Evolutionary conservation across 345 rosid species (phyloP).

Genomic region (Nephelium lappaceum): DNA sequence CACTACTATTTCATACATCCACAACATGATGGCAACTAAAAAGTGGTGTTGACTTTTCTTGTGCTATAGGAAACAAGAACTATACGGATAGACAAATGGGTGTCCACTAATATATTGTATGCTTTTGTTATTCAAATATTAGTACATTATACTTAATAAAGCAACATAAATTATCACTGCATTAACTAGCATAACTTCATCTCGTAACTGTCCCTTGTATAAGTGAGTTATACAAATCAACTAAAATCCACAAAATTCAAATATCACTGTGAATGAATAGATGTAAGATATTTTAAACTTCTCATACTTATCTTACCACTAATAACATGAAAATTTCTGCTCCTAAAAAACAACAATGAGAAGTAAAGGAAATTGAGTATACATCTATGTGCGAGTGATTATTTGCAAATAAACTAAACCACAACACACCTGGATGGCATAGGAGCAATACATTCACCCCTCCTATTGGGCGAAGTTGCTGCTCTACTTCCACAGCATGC

Average conservation of each 20-base stretch:
- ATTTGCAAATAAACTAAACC: not conserved
- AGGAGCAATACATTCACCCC: conserved; percentile 78
- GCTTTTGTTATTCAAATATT: not conserved
- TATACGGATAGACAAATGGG: not conserved
- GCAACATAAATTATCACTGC: not conserved
- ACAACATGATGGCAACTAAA: not conserved
- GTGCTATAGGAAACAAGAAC: not conserved
- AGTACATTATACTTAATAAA: not conserved
- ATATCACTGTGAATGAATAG: not conserved
- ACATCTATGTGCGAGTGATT: not conserved
- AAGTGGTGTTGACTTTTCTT: not conserved
- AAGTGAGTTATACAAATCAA: not conserved
- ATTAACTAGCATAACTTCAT: not conserved
- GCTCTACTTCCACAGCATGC: conserved; percentile 92
- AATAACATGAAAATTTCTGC: not conserved
- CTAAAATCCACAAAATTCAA: not conserved
- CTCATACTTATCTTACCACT: not conserved
- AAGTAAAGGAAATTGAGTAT: not conserved
- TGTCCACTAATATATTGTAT: not conserved
- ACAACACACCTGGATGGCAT: conserved; percentile 81
- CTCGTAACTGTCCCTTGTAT: not conserved
- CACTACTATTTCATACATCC: not conserved
- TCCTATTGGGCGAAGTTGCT: conserved; percentile 76
- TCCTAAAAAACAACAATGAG: not conserved
- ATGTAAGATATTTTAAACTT: not conserved